Percentiles rank a stretch among this genome's conserved stretches.
Conservation (phyloP, 2,329 filamentous ascomycete species). For the Scedosporium aurantiacum region DNA sequence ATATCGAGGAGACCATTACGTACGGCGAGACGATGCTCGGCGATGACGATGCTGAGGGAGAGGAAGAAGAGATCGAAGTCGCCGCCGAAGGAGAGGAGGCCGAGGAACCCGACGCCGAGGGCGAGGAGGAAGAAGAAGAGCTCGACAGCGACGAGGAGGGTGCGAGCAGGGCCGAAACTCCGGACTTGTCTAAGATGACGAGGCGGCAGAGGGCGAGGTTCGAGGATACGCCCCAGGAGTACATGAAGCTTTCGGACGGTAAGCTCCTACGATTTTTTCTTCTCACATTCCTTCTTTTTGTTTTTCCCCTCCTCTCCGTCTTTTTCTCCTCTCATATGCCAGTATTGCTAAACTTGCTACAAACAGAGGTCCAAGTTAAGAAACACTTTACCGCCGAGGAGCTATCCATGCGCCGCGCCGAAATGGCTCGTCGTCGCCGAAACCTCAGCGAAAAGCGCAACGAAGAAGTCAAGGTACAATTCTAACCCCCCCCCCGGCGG, state of each 20-base stretch:
- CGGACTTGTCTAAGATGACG: constrained; percentile 47
- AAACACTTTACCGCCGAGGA: constrained; percentile 52
- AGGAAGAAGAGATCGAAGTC: constrained; percentile 28
- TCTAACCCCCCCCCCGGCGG: not conserved
- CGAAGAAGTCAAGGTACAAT: constrained; percentile 50
- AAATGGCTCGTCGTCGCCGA: constrained; percentile 50
- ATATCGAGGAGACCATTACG: constrained; percentile 27
- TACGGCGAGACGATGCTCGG: constrained; percentile 32
- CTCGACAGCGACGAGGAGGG: constrained; percentile 31
- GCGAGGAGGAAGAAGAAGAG: constrained; percentile 27
- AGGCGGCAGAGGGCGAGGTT: constrained; percentile 49
- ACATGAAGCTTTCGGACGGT: constrained; percentile 52
- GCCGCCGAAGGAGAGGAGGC: constrained; percentile 26
- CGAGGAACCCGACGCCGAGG: constrained; percentile 26
- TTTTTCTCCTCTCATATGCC: constrained; percentile 9
- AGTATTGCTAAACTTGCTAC: not conserved
- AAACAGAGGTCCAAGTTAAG: constrained; percentile 51
- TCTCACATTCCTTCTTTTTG: not conserved
- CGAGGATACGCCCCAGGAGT: constrained; percentile 42
- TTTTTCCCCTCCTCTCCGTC: not conserved
- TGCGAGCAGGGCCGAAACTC: constrained; percentile 35
- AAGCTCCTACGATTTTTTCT: constrained; percentile 13
- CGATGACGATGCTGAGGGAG: constrained; percentile 37
- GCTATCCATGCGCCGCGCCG: constrained; percentile 48
- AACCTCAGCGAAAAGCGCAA: constrained; percentile 56